Base-by-base conservation (phyloP, 352 stramenopile species). In the Globisporangium iwayamae region DNA sequence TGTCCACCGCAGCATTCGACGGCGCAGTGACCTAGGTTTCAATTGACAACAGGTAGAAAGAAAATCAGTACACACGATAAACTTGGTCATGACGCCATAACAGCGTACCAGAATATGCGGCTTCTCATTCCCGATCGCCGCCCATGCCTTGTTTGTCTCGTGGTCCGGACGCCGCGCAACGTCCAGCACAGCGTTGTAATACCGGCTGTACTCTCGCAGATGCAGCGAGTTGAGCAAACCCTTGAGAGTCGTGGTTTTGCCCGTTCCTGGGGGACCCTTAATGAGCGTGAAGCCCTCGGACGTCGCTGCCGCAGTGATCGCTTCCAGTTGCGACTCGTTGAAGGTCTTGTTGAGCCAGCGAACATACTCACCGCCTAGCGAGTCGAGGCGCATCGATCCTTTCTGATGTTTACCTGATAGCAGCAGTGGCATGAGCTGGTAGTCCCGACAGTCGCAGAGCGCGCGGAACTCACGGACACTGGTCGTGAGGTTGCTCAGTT, bases 1-100 rank as follows among this genome's bases (percentile, higher is more conserved):
- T 98, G 65, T 99, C 96, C 1, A 98, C 91, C 20, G 95, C 96
- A 62, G 92, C 93, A 78, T 99, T 99, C 28, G 91, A 98, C 11
- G 95, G 96, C 11, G 96, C 94, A 11, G 87, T 92, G 28, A 98
- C 81, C 81, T 90, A 30, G 8, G 1, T 45, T 36, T 50, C 0
- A 56, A 39, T 4, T 47, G 0, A 25, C 32, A 59, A 2, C 3
- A 11, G 32, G n/a, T 22, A 60, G 7, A 25, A 38, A 14, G 7
- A 25, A 38, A 14, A 53, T 43, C 14, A 59, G 48, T 46, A 18
- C 28, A 25, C 11, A 20, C 20, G n/a, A 34, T 20, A 45, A 6
- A 2, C 28, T 28, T 48, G 4, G 7, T 48, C 43, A 48, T 14
- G 14, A 9, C 9, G 28, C 13, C 18, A 38, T 32, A 54, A 25